Evolutionary conservation across 345 rosid species (phyloP).

Genomic region (Lepidium sativum): DNA sequence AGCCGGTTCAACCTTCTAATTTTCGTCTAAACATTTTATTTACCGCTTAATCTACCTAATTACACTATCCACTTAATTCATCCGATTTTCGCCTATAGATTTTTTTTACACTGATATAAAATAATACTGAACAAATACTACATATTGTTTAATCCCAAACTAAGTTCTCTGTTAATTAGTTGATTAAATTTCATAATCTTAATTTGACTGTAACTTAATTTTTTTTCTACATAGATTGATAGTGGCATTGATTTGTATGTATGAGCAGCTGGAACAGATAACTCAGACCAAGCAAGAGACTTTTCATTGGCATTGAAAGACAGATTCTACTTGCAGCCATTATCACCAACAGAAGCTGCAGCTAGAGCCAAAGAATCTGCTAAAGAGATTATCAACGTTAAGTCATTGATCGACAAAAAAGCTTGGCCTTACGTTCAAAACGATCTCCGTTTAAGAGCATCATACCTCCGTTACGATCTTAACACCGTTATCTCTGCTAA

Average conservation of each 20-base stretch:
- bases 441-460: conserved; percentile 73
- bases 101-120: too few relatives aligned
- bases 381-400: conserved; percentile 71
- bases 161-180: too few relatives aligned
- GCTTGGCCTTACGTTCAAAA: conserved; percentile 90
- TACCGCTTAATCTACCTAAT: too few relatives aligned
- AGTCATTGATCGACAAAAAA: conserved; percentile 74
- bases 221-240: background rate
- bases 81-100: too few relatives aligned
- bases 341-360: conserved; percentile 58
- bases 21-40: too few relatives aligned
- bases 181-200: too few relatives aligned
- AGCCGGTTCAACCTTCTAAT: too few relatives aligned
- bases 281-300: conserved; percentile 88
- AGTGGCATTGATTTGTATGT: background rate
- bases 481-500: conserved; percentile 75
- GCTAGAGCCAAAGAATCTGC: conserved; percentile 82
- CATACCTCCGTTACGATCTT: conserved; percentile 78
- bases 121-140: too few relatives aligned
- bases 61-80: too few relatives aligned
- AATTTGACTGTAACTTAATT: too few relatives aligned
- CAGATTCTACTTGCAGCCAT: conserved; percentile 76
- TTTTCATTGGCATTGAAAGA: conserved; percentile 41
- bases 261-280: conserved; percentile 80
- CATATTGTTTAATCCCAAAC: too few relatives aligned